A percentile compares a stretch with the other conserved stretches of the same genome.
Conservation (phyloP, 768 basidiomycete species). For the Cystofilobasidium ferigula region DNA sequence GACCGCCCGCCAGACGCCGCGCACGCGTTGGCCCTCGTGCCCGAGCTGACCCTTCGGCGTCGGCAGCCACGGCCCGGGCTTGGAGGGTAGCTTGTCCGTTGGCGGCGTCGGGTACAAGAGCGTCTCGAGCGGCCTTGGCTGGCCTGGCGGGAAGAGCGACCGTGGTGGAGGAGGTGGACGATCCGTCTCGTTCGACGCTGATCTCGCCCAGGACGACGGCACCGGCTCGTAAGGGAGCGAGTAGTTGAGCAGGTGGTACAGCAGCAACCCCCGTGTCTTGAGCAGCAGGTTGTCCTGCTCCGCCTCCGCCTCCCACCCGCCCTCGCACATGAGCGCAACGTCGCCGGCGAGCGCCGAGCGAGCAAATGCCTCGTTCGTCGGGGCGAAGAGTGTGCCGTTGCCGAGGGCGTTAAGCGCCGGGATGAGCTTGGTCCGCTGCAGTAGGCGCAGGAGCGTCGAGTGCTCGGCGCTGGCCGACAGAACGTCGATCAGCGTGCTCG, state of each 20-base stretch:
- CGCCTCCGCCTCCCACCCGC: no score
- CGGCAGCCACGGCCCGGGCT: constrained; percentile 77
- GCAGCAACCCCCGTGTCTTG: constrained; percentile 73
- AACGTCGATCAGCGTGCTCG: constrained; percentile 59
- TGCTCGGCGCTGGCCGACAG: constrained; percentile 69
- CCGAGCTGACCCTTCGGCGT: constrained; percentile 64
- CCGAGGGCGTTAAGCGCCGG: constrained; percentile 83
- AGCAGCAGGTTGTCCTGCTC: constrained; percentile 69
- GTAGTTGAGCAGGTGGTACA: constrained; percentile 87
- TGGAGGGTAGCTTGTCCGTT: constrained; percentile 29
- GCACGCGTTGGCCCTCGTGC: constrained; percentile 57
- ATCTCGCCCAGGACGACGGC: not conserved
- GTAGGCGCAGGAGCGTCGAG: constrained; percentile 56
- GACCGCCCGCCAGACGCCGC: constrained; percentile 45
- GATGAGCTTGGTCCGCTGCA: constrained; percentile 76
- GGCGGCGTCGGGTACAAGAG: constrained; percentile 35
- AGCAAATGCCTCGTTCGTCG: constrained; percentile 51
- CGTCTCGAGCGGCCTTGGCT: constrained; percentile 36
- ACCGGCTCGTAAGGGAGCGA: constrained; percentile 43
- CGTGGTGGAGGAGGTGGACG: not conserved
- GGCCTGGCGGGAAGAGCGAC: not conserved
- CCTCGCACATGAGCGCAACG: constrained; percentile 8
- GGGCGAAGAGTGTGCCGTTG: constrained; percentile 78
- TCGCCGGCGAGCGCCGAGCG: constrained; percentile 8
- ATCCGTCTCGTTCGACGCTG: not conserved